Conservation (phyloP, 148 eudicot species). For the Cornus kousa region DNA sequence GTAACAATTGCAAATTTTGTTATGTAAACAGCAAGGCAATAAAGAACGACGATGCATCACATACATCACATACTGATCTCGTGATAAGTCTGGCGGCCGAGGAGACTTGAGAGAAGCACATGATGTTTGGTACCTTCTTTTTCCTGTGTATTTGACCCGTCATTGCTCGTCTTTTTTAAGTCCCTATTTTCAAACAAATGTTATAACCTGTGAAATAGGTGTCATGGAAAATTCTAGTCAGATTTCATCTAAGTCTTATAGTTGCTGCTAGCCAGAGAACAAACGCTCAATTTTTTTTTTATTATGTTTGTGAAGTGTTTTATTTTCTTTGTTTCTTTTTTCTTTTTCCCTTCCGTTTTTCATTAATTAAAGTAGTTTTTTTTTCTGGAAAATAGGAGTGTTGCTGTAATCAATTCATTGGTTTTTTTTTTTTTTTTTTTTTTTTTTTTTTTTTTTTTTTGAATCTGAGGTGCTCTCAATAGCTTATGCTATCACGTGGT, state of each 20-base stretch:
- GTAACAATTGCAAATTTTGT: not conserved
- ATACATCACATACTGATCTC: slow-evolving; percentile 1
- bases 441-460: no score
- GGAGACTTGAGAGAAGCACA: slow-evolving; percentile 4
- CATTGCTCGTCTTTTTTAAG: not conserved
- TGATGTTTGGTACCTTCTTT: slow-evolving; percentile 2
- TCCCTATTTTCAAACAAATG: not conserved
- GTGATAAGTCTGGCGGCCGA: slow-evolving; percentile 9
- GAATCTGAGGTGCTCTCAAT: no score
- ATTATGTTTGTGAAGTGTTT: not conserved
- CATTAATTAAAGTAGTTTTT: no score
- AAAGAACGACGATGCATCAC: slow-evolving; percentile 8
- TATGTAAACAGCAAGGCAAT: slow-evolving; percentile 12
- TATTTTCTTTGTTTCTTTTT: no score
- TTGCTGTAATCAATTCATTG: no score
- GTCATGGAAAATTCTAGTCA: not conserved
- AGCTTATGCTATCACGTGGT: no score
- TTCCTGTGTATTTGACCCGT: not conserved
- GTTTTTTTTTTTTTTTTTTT: no score
- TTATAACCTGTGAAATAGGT: not conserved
- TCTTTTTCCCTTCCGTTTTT: no score
- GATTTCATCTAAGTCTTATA: not conserved
- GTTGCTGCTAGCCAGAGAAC: not conserved
- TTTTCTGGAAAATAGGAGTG: no score
- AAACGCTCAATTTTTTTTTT: not conserved